phyloP scores from a whole-genome alignment of 257 asterid species.

The Ligustrum vulgare region DNA sequence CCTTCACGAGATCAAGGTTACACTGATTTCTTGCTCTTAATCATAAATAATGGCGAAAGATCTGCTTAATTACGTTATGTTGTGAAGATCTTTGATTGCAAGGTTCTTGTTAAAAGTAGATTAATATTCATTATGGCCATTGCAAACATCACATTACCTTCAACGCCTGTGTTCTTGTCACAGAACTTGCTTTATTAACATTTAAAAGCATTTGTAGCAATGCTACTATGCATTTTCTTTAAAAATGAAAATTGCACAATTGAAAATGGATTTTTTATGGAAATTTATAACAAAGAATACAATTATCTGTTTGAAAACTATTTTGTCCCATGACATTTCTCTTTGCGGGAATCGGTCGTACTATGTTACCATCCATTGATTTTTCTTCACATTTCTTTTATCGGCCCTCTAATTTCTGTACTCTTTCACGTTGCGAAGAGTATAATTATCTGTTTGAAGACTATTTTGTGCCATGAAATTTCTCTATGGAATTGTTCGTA shows the following conservation, averaged over 20 bases:
- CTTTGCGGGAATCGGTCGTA: conserved; percentile 5
- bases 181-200: conserved; percentile 2
- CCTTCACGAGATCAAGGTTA: conserved; percentile 69
- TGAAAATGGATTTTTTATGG: neutral
- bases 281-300: neutral
- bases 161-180: conserved; percentile 10
- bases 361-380: conserved; percentile 20
- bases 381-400: conserved; percentile 17
- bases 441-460: conserved; percentile 13
- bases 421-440: conserved; percentile 30
- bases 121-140: conserved; percentile 14
- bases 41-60: neutral
- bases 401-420: conserved; percentile 13
- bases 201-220: neutral
- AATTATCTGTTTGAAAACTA: conserved; percentile 13
- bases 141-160: neutral
- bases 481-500: neutral
- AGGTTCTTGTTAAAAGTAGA: conserved; percentile 13
- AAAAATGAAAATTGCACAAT: conserved; percentile 14
- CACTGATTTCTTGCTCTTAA: conserved; percentile 11
- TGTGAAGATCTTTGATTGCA: neutral
- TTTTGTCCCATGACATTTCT: neutral
- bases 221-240: neutral
- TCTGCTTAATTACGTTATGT: conserved; percentile 11
- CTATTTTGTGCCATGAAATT: conserved; percentile 2